Evolutionary conservation across 805 yeast genomes (phyloP).

Genomic region (Starmerella apis): DNA sequence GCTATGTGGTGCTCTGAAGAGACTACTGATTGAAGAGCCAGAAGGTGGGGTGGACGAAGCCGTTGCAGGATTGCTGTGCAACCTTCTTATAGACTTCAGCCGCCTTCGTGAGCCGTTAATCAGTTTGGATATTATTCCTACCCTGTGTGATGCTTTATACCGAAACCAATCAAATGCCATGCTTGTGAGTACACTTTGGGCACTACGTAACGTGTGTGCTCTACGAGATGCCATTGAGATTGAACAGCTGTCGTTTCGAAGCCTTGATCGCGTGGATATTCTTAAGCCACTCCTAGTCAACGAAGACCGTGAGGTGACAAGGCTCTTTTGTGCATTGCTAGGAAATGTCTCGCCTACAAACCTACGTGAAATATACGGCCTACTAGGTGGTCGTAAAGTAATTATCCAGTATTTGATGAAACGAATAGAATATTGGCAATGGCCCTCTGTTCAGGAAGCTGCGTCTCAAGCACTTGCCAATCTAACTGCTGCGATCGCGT

Average conservation of each 20-base stretch:
- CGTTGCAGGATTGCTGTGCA: conserved; percentile 3
- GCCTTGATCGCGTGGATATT: neutral
- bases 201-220: conserved; percentile 2
- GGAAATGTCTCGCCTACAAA: conserved; percentile 3
- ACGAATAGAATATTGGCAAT: neutral
- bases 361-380: neutral
- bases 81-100: conserved; percentile 7
- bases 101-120: neutral
- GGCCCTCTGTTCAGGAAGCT: conserved; percentile 2
- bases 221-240: neutral
- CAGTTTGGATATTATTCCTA: neutral
- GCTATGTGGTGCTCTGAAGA: neutral
- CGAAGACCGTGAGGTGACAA: conserved; percentile 7
- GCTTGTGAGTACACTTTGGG: neutral
- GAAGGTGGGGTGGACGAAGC: conserved; percentile 5
- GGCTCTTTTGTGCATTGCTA: neutral
- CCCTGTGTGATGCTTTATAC: neutral
- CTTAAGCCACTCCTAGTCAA: conserved; percentile 1
- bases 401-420: neutral
- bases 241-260: neutral
- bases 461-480: conserved; percentile 4
- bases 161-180: neutral
- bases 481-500: neutral
- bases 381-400: neutral
- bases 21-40: conserved; percentile 1